These are phyloP conservation scores for Platanthera guangdongensis DNA, from an alignment of 106 monocot genomes.

Conservation along the genomic window DNA sequence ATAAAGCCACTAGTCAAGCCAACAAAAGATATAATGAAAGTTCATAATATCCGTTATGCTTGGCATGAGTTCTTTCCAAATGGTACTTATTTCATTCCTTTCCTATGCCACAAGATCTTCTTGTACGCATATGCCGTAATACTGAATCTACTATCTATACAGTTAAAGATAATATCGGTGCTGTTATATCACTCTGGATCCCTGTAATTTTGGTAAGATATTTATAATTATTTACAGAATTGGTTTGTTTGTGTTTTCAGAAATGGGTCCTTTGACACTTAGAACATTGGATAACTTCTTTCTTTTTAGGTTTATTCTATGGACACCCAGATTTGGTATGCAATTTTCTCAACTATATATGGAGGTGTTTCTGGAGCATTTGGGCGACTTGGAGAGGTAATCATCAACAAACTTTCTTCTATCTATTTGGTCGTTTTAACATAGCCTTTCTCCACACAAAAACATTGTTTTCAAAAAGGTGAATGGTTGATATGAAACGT, in stretches of 20 bases:
- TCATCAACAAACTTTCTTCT: background rate
- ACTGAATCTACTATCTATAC: constrained; percentile 22
- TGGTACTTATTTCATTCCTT: constrained; percentile 37
- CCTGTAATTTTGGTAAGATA: constrained; percentile 79
- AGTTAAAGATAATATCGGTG: constrained; percentile 76
- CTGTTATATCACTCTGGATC: constrained; percentile 77
- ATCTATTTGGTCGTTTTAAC: background rate
- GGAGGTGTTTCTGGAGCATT: constrained; percentile 94
- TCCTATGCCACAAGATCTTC: background rate
- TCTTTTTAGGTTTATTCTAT: constrained; percentile 88
- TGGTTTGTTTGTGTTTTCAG: background rate
- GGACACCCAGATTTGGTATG: constrained; percentile 99
- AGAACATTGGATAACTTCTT: background rate
- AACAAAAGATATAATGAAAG: constrained; percentile 95
- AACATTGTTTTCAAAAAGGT: background rate
- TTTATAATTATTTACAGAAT: constrained; percentile 2
- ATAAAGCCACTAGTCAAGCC: constrained; percentile 83
- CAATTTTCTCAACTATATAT: constrained; percentile 88
- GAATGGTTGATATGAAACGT: background rate
- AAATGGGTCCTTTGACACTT: background rate
- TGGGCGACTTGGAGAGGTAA: constrained; percentile 92
- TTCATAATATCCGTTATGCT: constrained; percentile 65
- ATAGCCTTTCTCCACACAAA: background rate
- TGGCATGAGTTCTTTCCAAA: constrained; percentile 99
- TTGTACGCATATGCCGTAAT: background rate